phyloP scores from a whole-genome alignment of 345 rosid genomes.

The Citrus hindsii region DNA sequence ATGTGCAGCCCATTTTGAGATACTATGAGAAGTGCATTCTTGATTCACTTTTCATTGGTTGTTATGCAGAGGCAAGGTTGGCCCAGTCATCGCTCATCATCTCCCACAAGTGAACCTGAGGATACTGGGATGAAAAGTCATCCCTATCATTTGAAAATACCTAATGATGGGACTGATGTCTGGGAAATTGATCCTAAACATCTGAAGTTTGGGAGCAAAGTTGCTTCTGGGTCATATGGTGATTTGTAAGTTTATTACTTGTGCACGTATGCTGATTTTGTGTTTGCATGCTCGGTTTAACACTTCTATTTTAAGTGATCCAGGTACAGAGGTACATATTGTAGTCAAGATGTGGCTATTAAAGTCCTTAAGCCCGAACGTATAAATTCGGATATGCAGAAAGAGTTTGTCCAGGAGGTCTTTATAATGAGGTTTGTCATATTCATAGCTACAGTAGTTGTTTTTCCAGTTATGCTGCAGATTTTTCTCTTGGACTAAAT shows the following conservation, averaged over 20 bases:
- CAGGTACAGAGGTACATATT: constrained; percentile 93
- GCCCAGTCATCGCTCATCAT: constrained; percentile 45
- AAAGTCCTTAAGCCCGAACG: constrained; percentile 96
- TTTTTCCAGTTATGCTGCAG: constrained; percentile 1
- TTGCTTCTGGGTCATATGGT: constrained; percentile 97
- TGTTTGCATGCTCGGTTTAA: constrained; percentile 3
- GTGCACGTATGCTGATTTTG: constrained; percentile 3
- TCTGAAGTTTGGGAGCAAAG: constrained; percentile 70
- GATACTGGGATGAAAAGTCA: constrained; percentile 27
- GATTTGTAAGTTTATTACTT: constrained; percentile 68
- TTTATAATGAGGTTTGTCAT: constrained; percentile 81
- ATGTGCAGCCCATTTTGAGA: neutral
- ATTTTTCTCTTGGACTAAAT: neutral
- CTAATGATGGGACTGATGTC: constrained; percentile 87
- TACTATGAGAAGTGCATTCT: neutral
- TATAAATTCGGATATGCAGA: constrained; percentile 73
- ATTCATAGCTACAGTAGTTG: neutral
- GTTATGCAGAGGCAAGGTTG: constrained; percentile 50
- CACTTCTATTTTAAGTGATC: constrained; percentile 10
- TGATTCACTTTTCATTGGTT: constrained; percentile 14
- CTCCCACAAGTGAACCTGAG: constrained; percentile 47
- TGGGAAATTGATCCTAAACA: constrained; percentile 86
- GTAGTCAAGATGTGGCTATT: constrained; percentile 96
- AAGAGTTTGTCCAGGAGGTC: constrained; percentile 97
- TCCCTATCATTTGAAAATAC: constrained; percentile 66